phyloP scores from a whole-genome alignment of 768 basidiomycete genomes.

The Boletus vermiculosoides region DNA sequence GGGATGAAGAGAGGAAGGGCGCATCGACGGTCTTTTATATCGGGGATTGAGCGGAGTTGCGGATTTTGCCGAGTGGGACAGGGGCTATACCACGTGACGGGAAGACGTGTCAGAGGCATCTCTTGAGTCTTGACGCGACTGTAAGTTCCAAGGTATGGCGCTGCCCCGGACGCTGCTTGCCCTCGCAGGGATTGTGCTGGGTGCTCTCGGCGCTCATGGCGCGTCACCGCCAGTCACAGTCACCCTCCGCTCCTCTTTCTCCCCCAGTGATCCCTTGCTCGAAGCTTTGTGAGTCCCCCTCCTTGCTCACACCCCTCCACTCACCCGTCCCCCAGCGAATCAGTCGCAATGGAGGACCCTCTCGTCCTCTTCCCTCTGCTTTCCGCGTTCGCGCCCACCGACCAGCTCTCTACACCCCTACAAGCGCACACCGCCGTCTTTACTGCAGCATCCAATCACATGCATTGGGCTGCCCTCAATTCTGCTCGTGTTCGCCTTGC shows the following conservation, averaged over 20 bases:
- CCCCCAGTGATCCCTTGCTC: conserved; percentile 26
- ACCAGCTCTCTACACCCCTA: conserved; percentile 39
- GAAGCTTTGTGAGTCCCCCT: conserved; percentile 29
- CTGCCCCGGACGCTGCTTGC: conserved; percentile 15
- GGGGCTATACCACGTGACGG: conserved; percentile 17
- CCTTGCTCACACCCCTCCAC: background rate
- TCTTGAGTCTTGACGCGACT: conserved; percentile 9
- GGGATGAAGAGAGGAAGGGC: background rate
- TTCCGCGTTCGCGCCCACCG: conserved; percentile 52
- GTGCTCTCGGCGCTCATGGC: conserved; percentile 17
- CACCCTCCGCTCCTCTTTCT: conserved; percentile 30
- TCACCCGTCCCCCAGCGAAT: conserved; percentile 58
- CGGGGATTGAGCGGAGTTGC: conserved; percentile 16
- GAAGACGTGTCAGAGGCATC: conserved; percentile 10
- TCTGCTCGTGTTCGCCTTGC: conserved; percentile 71
- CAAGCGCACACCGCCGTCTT: conserved; percentile 43
- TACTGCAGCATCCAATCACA: conserved; percentile 43
- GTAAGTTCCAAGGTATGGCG: background rate
- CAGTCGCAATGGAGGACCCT: conserved; percentile 70
- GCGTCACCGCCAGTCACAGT: conserved; percentile 32
- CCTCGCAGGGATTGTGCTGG: conserved; percentile 17
- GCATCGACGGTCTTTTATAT: conserved; percentile 6
- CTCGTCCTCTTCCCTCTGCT: conserved; percentile 76
- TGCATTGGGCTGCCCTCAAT: conserved; percentile 48
- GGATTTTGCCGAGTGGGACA: conserved; percentile 13